These are phyloP conservation scores for Fusarium torulosum DNA, from an alignment of 2,329 filamentous ascomycete genomes.

Conservation along the genomic window DNA sequence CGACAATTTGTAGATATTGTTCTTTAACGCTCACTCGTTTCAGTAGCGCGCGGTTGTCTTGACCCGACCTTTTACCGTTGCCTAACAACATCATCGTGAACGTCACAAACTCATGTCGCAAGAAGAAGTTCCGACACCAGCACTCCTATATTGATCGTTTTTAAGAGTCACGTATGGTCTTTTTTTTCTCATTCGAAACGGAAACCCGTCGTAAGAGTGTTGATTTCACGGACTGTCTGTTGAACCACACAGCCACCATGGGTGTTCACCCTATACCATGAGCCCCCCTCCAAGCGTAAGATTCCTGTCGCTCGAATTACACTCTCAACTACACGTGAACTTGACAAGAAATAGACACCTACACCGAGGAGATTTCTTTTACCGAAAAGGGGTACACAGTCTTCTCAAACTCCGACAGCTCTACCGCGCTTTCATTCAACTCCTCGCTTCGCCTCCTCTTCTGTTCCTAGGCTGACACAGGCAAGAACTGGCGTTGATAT, in stretches of 20 bases:
- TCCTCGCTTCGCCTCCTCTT: slow-evolving; percentile 55
- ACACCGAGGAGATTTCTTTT: slow-evolving; percentile 56
- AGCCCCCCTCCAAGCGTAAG: slow-evolving; percentile 48
- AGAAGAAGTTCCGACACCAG: not conserved
- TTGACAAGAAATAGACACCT: slow-evolving; percentile 52
- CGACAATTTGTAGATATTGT: not conserved
- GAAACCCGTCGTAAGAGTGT: slow-evolving; percentile 1
- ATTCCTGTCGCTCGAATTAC: not conserved
- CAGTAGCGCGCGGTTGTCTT: not conserved
- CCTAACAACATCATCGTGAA: slow-evolving; percentile 9
- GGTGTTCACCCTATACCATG: slow-evolving; percentile 40
- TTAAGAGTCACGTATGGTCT: not conserved
- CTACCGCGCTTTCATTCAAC: slow-evolving; percentile 55
- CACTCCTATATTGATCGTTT: not conserved
- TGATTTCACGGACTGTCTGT: slow-evolving; percentile 10
- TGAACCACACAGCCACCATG: slow-evolving; percentile 29
- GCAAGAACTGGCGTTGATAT: slow-evolving; percentile 44
- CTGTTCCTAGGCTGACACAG: slow-evolving; percentile 49
- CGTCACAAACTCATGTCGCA: slow-evolving; percentile 18
- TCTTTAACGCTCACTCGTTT: not conserved
- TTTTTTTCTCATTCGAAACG: not conserved
- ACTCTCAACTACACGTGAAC: not conserved
- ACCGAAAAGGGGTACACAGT: slow-evolving; percentile 51
- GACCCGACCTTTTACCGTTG: slow-evolving; percentile 37
- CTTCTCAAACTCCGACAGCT: slow-evolving; percentile 51